Percentiles rank a stretch among this genome's conserved stretches.
phyloP scores from a whole-genome alignment of 75 land plant species.

The Azolla pinnata region DNA sequence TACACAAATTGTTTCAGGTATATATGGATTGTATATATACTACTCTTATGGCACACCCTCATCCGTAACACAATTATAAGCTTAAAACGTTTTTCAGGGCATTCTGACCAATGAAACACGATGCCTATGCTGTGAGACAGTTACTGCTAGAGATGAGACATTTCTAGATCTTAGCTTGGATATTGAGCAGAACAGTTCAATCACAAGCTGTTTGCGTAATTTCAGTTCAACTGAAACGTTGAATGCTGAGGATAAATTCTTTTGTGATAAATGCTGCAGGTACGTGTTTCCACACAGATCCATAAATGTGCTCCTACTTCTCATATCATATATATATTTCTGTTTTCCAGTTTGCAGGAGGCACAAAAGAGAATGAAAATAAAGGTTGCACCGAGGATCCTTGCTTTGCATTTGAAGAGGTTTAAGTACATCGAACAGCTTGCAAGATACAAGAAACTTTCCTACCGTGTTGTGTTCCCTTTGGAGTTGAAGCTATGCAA shows the following conservation, averaged over 20 bases:
- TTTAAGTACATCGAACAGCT: conserved; percentile 95
- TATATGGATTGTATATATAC: no score
- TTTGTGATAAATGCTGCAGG: conserved; percentile 99
- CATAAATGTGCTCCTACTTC: no score
- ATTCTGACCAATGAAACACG: conserved; percentile 88
- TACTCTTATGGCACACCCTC: no score
- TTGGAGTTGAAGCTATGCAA: conserved; percentile 85
- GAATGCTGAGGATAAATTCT: conserved; percentile 94
- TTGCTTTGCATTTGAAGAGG: conserved; percentile 87
- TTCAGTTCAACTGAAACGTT: conserved; percentile 90
- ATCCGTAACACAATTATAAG: no score
- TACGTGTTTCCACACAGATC: no score
- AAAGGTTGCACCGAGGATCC: conserved; percentile 72
- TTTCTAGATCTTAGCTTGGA: conserved; percentile 91
- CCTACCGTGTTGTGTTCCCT: conserved; percentile 89
- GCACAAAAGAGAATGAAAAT: conserved; percentile 98
- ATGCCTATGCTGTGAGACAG: conserved; percentile 85
- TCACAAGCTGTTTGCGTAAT: conserved; percentile 92
- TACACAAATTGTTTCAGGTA: conserved; percentile 94
- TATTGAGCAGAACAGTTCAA: conserved; percentile 94
- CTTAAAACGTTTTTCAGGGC: no score
- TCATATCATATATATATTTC: background rate
- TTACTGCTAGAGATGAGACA: conserved; percentile 95
- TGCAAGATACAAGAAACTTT: conserved; percentile 88
- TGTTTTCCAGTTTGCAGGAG: conserved; percentile 73